Conservation (phyloP, 441 rosid genomes). For the Brassica balearica region DNA sequence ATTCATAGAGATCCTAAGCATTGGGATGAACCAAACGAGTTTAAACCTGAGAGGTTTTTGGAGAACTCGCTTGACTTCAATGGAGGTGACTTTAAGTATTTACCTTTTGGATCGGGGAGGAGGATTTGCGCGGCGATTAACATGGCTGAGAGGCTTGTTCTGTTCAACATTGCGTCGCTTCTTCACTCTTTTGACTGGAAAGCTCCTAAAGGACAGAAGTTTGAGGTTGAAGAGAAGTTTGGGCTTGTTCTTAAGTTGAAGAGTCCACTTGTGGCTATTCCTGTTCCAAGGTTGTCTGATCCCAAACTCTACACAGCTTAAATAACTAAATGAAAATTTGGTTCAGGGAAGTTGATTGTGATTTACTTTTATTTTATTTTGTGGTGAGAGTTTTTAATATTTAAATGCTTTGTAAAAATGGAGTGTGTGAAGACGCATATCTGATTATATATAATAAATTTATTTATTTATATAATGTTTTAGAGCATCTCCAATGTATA, state of each 20-base stretch:
- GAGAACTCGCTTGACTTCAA: conserved; percentile 38
- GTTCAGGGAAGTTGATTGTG: not conserved
- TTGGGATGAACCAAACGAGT: conserved; percentile 60
- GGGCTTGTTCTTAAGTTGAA: conserved; percentile 54
- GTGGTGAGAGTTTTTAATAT: not conserved
- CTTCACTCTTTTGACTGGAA: conserved; percentile 68
- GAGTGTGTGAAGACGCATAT: conserved; percentile 1
- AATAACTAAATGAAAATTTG: not conserved
- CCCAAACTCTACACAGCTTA: conserved; percentile 41
- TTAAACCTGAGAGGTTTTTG: conserved; percentile 64
- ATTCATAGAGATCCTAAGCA: conserved; percentile 58
- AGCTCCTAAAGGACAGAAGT: conserved; percentile 44
- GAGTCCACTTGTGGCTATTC: conserved; percentile 53
- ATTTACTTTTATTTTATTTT: not conserved
- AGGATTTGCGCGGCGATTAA: conserved; percentile 64
- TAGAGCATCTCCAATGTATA: too few relatives aligned
- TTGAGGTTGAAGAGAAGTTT: conserved; percentile 53
- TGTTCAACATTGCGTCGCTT: conserved; percentile 53
- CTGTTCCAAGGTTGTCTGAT: conserved; percentile 46
- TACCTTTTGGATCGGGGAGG: conserved; percentile 73
- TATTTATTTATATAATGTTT: not conserved
- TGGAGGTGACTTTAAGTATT: conserved; percentile 47
- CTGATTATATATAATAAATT: not conserved
- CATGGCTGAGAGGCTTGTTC: conserved; percentile 57
- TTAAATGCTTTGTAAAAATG: conserved; percentile 3